Percentiles rank a stretch among this genome's conserved stretches.
Conservation (phyloP, 805 yeast genomes). For the Metschnikowia orientalis region DNA sequence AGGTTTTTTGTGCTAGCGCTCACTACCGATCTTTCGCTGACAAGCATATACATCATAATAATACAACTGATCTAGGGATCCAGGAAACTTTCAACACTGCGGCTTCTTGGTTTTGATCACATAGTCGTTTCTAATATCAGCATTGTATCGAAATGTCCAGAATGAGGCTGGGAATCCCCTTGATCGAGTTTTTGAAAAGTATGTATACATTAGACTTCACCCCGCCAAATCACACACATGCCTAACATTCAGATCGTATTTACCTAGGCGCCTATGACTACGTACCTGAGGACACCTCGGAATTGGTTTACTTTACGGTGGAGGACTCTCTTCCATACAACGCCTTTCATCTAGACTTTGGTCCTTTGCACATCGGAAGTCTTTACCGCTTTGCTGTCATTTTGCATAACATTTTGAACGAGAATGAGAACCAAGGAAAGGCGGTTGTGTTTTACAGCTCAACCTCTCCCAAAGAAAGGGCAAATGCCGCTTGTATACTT, state of each 20-base stretch:
- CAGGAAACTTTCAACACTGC: too few relatives aligned
- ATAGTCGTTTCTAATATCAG: too few relatives aligned
- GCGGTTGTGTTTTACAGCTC: conserved; percentile 90
- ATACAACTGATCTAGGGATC: too few relatives aligned
- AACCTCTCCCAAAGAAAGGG: conserved; percentile 72
- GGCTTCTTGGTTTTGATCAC: too few relatives aligned
- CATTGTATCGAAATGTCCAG: conserved; percentile 6
- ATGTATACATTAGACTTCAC: conserved; percentile 19
- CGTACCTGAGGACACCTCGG: conserved; percentile 71
- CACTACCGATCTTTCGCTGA: too few relatives aligned
- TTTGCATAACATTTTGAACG: conserved; percentile 86
- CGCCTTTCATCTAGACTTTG: conserved; percentile 94
- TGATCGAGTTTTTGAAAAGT: conserved; percentile 43
- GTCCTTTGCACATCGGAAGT: conserved; percentile 92
- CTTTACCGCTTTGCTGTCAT: conserved; percentile 92
- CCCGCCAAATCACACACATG: background rate
- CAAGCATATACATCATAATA: too few relatives aligned
- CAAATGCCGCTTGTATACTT: conserved; percentile 91
- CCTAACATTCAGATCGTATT: conserved; percentile 51
- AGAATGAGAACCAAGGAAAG: conserved; percentile 74
- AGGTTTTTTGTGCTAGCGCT: conserved; percentile 6
- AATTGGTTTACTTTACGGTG: conserved; percentile 80
- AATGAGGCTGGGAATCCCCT: conserved; percentile 24
- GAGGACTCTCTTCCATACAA: conserved; percentile 91
- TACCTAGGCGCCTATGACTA: conserved; percentile 87